These are phyloP conservation scores for Verticillium longisporum DNA, from an alignment of 2,329 filamentous ascomycete species.

Conservation along the genomic window DNA sequence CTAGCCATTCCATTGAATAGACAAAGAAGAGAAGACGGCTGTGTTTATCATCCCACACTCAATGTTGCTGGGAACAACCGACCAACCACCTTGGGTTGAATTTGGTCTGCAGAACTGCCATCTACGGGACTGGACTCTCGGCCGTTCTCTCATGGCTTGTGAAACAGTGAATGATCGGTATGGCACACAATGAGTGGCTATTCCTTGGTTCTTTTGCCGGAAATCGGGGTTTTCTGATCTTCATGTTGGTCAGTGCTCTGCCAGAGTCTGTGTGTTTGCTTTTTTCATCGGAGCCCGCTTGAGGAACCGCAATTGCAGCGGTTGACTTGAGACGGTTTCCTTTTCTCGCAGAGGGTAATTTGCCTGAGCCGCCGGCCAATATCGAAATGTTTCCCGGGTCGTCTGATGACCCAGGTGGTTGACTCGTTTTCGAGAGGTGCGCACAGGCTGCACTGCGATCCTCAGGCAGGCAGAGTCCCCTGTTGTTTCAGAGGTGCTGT, in stretches of 20 bases:
- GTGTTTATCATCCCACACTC: too few species aligned
- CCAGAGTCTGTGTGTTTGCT: neutral
- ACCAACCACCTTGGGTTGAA: too few species aligned
- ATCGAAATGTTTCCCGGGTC: neutral
- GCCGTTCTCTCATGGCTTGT: too few species aligned
- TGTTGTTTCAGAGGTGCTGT: neutral
- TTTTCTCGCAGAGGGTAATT: neutral
- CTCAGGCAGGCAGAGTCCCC: neutral
- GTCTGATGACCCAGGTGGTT: neutral
- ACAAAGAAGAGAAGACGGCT: too few species aligned
- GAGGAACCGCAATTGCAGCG: neutral
- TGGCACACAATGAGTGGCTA: too few species aligned
- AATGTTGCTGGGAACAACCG: too few species aligned
- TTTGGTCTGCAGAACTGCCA: too few species aligned
- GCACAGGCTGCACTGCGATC: neutral
- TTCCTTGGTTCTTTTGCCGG: too few species aligned
- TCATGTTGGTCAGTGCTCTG: neutral
- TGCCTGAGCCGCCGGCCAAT: neutral
- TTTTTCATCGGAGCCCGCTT: neutral
- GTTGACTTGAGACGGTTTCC: neutral
- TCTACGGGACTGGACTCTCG: too few species aligned
- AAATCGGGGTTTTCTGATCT: too few species aligned
- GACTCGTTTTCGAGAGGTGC: neutral
- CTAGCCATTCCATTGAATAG: too few species aligned
- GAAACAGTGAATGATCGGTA: too few species aligned